phyloP scores from a whole-genome alignment of 306 rosid genomes.

The Argentina anserina region DNA sequence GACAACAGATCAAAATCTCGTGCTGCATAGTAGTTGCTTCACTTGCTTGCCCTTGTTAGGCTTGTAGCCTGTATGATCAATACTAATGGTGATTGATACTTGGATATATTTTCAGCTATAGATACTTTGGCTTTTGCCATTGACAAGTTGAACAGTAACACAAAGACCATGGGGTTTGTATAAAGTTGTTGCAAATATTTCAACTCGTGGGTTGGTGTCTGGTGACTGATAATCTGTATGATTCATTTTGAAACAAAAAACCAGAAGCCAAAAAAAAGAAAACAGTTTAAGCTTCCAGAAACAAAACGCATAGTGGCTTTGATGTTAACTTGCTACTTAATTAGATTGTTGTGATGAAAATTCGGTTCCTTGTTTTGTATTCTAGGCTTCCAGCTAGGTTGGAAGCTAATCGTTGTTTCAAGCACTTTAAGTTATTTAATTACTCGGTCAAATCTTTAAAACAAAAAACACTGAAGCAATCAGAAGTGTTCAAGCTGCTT shows the following conservation, averaged over 20 bases:
- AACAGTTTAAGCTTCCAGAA: background rate
- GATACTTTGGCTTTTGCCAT: background rate
- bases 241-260: background rate
- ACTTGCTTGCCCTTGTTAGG: background rate
- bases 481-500: background rate
- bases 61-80: background rate
- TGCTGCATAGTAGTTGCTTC: background rate
- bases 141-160: conserved; percentile 7
- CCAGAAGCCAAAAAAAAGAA: background rate
- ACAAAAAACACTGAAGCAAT: too few relatives aligned
- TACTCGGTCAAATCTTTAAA: background rate
- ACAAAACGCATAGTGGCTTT: background rate
- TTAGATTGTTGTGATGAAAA: background rate
- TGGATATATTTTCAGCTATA: background rate
- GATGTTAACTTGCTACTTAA: background rate
- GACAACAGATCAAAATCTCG: background rate
- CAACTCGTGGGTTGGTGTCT: background rate
- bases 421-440: background rate
- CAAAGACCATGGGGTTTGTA: background rate
- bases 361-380: background rate
- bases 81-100: background rate
- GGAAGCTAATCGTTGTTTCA: background rate
- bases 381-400: background rate
- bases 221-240: background rate
- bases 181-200: background rate